phyloP scores from a whole-genome alignment of 2,329 filamentous ascomycete species.

The Pleomassaria siparia region DNA sequence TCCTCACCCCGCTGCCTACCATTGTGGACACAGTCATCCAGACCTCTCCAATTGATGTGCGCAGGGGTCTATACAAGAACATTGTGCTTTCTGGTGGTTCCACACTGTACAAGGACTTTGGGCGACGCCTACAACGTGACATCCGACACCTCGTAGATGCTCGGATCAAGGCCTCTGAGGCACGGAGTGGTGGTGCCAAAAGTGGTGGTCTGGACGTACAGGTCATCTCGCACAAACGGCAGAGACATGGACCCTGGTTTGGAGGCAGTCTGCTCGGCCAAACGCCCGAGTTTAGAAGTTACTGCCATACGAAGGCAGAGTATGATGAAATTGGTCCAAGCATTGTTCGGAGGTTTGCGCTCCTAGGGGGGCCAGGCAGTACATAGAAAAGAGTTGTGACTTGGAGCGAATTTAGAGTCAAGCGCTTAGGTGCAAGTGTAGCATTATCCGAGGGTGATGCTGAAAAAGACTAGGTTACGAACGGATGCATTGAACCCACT shows the following conservation, averaged over 20 bases:
- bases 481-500: not conserved
- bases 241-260: constrained; percentile 98
- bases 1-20: constrained; percentile 88
- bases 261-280: constrained; percentile 94
- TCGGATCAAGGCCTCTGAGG: constrained; percentile 88
- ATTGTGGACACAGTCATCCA: constrained; percentile 98
- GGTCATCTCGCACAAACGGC: constrained; percentile 95
- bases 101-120: constrained; percentile 98
- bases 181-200: constrained; percentile 85
- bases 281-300: constrained; percentile 97
- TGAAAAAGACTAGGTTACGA: not conserved
- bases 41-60: constrained; percentile 95
- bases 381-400: constrained; percentile 51
- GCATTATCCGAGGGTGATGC: not conserved
- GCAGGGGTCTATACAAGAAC: constrained; percentile 98
- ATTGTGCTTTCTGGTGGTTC: constrained; percentile 97
- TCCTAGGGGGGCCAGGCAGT: constrained; percentile 87
- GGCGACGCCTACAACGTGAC: constrained; percentile 90
- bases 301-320: constrained; percentile 76
- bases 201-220: constrained; percentile 95
- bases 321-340: constrained; percentile 96
- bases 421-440: not conserved
- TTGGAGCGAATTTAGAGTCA: not conserved
- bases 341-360: constrained; percentile 91
- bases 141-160: constrained; percentile 95